phyloP scores from a whole-genome alignment of 2,329 filamentous ascomycete genomes.

The Alternaria brassicae region DNA sequence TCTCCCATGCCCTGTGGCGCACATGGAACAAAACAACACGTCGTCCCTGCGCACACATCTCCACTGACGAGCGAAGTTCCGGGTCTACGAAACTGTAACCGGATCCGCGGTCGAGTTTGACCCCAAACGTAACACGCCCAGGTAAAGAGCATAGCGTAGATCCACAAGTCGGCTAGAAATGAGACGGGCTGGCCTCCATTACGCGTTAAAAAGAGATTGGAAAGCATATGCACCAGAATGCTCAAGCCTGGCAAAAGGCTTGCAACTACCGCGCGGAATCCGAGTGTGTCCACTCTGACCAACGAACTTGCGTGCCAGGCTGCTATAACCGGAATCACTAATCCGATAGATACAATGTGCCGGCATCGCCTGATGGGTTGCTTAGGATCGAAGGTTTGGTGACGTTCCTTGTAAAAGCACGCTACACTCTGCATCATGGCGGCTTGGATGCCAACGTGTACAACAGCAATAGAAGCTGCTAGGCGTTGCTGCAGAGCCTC shows the following conservation, averaged over 20 bases:
- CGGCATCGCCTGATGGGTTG: neutral
- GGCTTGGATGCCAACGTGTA: neutral
- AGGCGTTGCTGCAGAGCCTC: too few species aligned
- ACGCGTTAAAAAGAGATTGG: neutral
- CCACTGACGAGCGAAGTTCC: neutral
- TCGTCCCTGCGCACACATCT: neutral
- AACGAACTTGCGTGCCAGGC: neutral
- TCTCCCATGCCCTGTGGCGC: neutral
- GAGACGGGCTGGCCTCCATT: too few species aligned
- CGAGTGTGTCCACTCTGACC: neutral
- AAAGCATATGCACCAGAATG: neutral
- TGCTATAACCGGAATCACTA: neutral
- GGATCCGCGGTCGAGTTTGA: neutral
- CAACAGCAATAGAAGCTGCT: neutral
- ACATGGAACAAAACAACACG: neutral
- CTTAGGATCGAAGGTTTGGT: neutral
- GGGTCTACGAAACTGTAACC: neutral
- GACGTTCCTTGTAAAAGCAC: neutral
- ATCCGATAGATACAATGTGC: neutral
- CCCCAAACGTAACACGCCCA: rapidly evolving
- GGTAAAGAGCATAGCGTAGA: neutral
- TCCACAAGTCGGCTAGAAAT: rapidly evolving
- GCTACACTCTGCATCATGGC: neutral
- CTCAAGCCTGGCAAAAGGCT: neutral
- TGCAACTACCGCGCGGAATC: neutral